phyloP scores from a whole-genome alignment of 2,329 filamentous ascomycete species.

The Simplicillium aogashimaense region DNA sequence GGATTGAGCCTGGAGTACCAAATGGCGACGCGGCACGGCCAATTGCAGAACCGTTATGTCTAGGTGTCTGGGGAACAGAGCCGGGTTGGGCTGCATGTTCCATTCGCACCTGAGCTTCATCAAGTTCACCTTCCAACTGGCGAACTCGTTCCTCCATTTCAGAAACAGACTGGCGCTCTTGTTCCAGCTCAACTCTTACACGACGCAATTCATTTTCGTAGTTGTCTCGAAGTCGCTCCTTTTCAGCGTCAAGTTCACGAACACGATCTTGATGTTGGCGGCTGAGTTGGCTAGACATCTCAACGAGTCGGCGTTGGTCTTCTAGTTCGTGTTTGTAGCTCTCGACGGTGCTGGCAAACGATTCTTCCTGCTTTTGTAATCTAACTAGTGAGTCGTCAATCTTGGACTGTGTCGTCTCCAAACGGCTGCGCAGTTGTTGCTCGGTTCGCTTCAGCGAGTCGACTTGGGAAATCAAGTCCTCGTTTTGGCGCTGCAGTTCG shows the following conservation, averaged over 20 bases:
- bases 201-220: constrained; percentile 50
- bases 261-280: constrained; percentile 62
- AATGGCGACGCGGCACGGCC: constrained; percentile 50
- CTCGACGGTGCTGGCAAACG: constrained; percentile 72
- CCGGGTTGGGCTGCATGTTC: constrained; percentile 31
- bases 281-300: constrained; percentile 69
- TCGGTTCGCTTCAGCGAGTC: constrained; percentile 74
- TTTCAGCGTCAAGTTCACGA: constrained; percentile 58
- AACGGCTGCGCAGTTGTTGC: constrained; percentile 65
- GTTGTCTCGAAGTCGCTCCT: constrained; percentile 50
- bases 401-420: constrained; percentile 78
- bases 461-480: constrained; percentile 69
- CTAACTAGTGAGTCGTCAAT: constrained; percentile 74
- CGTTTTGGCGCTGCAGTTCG: constrained; percentile 78
- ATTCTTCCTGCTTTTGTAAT: constrained; percentile 78
- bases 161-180: constrained; percentile 35
- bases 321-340: constrained; percentile 82
- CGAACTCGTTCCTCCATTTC: constrained; percentile 38
- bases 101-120: constrained; percentile 38
- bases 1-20: constrained; percentile 48
- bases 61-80: constrained; percentile 51
- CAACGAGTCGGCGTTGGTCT: constrained; percentile 67
- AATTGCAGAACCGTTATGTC: constrained; percentile 44
- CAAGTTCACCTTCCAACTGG: constrained; percentile 42
- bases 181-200: constrained; percentile 46